phyloP scores from a whole-genome alignment of 2,329 filamentous ascomycete genomes.

The Myriosclerotinia curreyana region DNA sequence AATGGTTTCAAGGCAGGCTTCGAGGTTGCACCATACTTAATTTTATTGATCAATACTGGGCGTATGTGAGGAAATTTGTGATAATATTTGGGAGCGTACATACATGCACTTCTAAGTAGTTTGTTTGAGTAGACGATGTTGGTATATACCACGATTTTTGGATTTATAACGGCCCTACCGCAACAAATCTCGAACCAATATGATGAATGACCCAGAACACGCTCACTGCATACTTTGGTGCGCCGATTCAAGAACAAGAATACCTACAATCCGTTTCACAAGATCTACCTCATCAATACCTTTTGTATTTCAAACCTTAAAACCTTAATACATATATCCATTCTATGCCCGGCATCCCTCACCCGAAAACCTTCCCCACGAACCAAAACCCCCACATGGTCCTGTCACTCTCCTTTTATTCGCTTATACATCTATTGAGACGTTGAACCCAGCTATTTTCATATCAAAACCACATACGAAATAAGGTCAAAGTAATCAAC shows the following conservation, averaged over 20 bases:
- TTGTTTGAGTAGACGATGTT: background rate
- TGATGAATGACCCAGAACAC: background rate
- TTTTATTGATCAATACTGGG: background rate
- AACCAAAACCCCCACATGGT: slow-evolving; percentile 3
- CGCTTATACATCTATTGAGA: background rate
- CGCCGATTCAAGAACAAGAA: background rate
- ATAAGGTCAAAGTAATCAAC: no score
- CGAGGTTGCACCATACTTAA: background rate
- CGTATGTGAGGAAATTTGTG: background rate
- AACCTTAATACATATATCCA: background rate
- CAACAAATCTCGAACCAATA: background rate
- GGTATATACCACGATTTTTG: background rate
- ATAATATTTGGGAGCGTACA: background rate
- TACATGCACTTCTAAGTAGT: background rate
- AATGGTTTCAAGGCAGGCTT: background rate
- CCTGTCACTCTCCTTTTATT: background rate
- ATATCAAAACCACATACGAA: no score
- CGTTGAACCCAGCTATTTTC: no score
- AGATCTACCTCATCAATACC: background rate
- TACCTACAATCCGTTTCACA: background rate
- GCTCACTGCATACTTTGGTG: background rate
- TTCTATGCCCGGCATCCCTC: background rate
- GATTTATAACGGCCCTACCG: background rate
- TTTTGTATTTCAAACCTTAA: background rate
- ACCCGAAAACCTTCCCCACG: background rate